Conservation (phyloP, 2,329 filamentous ascomycete species). For the Hypoxylon sp. region DNA sequence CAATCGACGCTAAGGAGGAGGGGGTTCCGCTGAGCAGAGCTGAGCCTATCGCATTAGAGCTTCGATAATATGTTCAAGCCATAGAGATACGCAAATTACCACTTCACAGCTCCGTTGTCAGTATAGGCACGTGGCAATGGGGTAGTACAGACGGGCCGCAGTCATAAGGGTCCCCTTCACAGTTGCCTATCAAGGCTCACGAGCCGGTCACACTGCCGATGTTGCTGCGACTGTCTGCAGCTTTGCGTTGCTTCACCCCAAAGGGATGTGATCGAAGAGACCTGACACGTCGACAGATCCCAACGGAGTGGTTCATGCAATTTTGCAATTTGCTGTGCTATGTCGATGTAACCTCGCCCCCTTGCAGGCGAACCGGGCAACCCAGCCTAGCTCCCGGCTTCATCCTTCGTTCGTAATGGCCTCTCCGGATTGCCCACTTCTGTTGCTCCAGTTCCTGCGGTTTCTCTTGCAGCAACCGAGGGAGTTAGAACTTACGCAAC, state of each 20-base stretch:
- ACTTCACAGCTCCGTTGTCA: constrained; percentile 8
- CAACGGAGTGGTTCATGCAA: constrained; percentile 38
- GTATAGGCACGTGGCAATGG: constrained; percentile 29
- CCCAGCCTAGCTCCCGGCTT: constrained; percentile 14
- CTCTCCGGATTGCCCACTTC: constrained; percentile 18
- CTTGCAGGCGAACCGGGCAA: constrained; percentile 27
- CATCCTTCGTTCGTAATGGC: constrained; percentile 24
- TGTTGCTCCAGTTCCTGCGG: constrained; percentile 15
- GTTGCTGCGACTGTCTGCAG: constrained; percentile 16
- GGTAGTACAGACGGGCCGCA: constrained; percentile 17
- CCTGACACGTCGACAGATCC: constrained; percentile 36
- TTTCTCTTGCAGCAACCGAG: constrained; percentile 27
- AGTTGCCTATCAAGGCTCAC: constrained; percentile 20
- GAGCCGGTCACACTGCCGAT: constrained; percentile 13
- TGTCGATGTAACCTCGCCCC: constrained; percentile 34
- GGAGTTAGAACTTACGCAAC: constrained; percentile 1
- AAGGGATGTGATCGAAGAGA: constrained; percentile 12
- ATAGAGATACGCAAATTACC: background rate
- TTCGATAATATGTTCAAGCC: constrained; percentile 7
- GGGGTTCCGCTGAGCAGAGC: background rate
- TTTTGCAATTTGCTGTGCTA: constrained; percentile 24
- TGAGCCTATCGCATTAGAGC: constrained; percentile 1
- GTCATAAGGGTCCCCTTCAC: background rate
- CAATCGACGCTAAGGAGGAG: background rate
- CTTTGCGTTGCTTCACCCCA: constrained; percentile 19